A percentile compares a stretch with the other conserved stretches of the same genome.
Conservation (phyloP, 2,329 filamentous ascomycete species). For the Cadophora sp. region DNA sequence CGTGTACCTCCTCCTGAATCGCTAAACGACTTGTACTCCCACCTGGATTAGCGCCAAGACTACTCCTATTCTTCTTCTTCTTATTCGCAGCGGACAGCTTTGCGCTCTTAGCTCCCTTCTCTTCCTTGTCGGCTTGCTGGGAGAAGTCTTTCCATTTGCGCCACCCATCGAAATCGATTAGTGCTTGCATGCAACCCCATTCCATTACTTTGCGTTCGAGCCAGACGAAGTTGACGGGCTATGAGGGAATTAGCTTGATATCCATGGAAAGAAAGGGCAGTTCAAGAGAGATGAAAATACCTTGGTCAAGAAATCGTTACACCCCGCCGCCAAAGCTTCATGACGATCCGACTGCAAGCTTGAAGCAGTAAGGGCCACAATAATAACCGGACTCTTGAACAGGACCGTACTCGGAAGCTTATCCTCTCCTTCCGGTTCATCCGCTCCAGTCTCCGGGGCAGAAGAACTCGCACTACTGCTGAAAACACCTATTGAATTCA, state of each 20-base stretch:
- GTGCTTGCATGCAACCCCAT: conserved; percentile 99
- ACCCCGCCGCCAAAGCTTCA: conserved; percentile 91
- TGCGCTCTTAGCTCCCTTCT: conserved; percentile 27
- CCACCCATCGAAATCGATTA: conserved; percentile 99
- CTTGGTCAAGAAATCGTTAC: conserved; percentile 98
- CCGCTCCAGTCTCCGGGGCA: conserved; percentile 54
- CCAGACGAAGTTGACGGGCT: conserved; percentile 98
- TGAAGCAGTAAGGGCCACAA: conserved; percentile 93
- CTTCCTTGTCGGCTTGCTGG: conserved; percentile 41
- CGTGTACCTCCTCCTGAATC: conserved; percentile 23
- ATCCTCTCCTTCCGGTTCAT: conserved; percentile 67
- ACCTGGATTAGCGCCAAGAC: conserved; percentile 29
- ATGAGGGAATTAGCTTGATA: conserved; percentile 12
- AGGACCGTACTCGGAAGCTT: conserved; percentile 70
- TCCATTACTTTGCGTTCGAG: conserved; percentile 97
- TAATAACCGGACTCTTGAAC: conserved; percentile 97
- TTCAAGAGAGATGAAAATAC: conserved; percentile 54
- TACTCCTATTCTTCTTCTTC: conserved; percentile 37
- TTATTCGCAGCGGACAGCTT: conserved; percentile 23
- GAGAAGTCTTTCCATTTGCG: conserved; percentile 91
- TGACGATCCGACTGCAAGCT: conserved; percentile 94
- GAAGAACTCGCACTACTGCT: conserved; percentile 67
- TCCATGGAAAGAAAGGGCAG: conserved; percentile 24
- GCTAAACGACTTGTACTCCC: conserved; percentile 25
- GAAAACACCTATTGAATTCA: conserved; percentile 94